phyloP scores from a whole-genome alignment of 306 rosid species.

The Styphnolobium japonicum region DNA sequence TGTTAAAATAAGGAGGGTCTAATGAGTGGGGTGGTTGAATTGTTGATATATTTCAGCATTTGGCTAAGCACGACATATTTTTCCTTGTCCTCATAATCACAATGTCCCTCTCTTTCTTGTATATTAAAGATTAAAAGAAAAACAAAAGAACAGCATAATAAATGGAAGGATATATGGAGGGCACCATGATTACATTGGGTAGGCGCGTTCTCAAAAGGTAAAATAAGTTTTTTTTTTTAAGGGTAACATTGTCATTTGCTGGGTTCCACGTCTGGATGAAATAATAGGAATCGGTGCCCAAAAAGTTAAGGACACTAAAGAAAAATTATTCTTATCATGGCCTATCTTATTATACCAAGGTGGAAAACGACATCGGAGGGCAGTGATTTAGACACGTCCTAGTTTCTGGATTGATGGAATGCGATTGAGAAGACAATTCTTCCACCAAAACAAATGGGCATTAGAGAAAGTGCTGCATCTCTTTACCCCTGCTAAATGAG shows the following conservation, averaged over 20 bases:
- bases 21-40: constrained; percentile 39
- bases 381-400: constrained; percentile 29
- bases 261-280: neutral
- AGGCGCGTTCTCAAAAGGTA: neutral
- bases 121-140: neutral
- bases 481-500: neutral
- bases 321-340: neutral
- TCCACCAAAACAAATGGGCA: neutral
- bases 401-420: constrained; percentile 29
- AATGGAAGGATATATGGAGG: neutral
- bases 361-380: constrained; percentile 34
- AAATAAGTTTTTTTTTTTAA: neutral
- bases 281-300: neutral
- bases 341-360: neutral
- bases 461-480: neutral
- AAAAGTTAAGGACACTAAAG: neutral
- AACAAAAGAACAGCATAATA: neutral
- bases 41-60: constrained; percentile 24
- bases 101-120: neutral
- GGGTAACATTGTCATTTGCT: constrained; percentile 23
- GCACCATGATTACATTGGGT: constrained; percentile 24
- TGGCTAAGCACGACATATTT: constrained; percentile 30
- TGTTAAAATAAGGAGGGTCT: constrained; percentile 1
- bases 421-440: constrained; percentile 22
- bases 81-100: constrained; percentile 29